phyloP scores from a whole-genome alignment of 495 filamentous ascomycete species.

The Parathielavia hyrcaniae region DNA sequence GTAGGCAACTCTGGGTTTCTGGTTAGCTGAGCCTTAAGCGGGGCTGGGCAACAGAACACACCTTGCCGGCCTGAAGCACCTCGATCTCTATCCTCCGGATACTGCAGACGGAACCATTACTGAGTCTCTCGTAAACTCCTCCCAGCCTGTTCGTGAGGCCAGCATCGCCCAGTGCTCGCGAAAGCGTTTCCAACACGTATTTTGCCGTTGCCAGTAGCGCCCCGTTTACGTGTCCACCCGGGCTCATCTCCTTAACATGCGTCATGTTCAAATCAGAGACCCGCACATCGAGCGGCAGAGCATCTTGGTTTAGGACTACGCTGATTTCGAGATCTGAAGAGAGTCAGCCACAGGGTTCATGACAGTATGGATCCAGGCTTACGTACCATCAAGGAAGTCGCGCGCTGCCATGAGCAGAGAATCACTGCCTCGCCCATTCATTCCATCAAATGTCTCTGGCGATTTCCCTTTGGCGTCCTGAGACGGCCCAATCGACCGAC shows the following conservation, averaged over 20 bases:
- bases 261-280: constrained; percentile 33
- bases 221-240: constrained; percentile 16
- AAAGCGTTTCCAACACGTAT: constrained; percentile 32
- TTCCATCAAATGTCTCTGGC: constrained; percentile 17
- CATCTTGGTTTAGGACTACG: constrained; percentile 22
- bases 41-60: constrained; percentile 16
- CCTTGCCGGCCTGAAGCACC: constrained; percentile 42
- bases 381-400: constrained; percentile 47
- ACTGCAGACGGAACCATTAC: constrained; percentile 31
- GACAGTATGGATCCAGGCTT: neutral
- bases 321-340: constrained; percentile 39
- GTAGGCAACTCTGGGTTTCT: constrained; percentile 28
- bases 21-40: constrained; percentile 17
- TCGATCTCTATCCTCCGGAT: constrained; percentile 42
- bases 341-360: constrained; percentile 16
- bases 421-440: constrained; percentile 23
- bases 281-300: constrained; percentile 28
- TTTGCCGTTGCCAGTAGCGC: constrained; percentile 28
- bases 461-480: constrained; percentile 40
- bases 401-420: constrained; percentile 34
- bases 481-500: constrained; percentile 12
- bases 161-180: constrained; percentile 22
- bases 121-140: constrained; percentile 27
- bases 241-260: constrained; percentile 28
- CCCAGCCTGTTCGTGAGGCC: constrained; percentile 26